Percentiles rank a stretch among this genome's conserved stretches.
Conservation (phyloP, 306 rosid genomes). For the Hippophae tibetana region DNA sequence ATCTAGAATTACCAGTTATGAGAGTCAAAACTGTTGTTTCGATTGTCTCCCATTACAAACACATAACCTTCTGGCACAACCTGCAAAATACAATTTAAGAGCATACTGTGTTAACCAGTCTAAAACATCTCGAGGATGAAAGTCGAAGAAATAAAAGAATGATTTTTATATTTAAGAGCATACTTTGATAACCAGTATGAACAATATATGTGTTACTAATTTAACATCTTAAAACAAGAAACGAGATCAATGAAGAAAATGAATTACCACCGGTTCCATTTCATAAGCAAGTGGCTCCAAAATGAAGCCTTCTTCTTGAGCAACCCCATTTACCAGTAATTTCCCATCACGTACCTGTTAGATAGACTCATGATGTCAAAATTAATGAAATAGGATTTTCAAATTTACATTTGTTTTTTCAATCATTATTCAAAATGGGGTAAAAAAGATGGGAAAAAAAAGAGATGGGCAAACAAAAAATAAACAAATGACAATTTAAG, state of each 20-base stretch:
- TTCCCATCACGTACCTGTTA: constrained; percentile 69
- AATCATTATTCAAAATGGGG: too few relatives aligned
- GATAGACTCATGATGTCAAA: background rate
- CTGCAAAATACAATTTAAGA: constrained; percentile 34
- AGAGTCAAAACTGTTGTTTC: constrained; percentile 88
- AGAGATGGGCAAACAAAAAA: background rate
- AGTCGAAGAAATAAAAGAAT: too few relatives aligned
- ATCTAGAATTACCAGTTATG: constrained; percentile 65
- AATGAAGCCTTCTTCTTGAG: constrained; percentile 58
- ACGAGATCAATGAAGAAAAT: background rate
- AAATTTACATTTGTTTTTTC: background rate
- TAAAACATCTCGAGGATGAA: background rate
- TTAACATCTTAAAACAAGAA: background rate
- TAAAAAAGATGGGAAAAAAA: background rate
- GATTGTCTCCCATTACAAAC: constrained; percentile 94
- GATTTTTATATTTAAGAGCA: too few relatives aligned
- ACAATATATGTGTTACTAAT: background rate
- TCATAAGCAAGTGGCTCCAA: constrained; percentile 75
- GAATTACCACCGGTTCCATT: constrained; percentile 57
- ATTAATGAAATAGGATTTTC: background rate
- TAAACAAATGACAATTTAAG: constrained; percentile 1
- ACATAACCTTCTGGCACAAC: constrained; percentile 85
- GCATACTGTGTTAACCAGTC: constrained; percentile 3
- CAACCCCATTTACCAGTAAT: constrained; percentile 60
- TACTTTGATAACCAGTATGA: too few relatives aligned